A percentile compares a stretch with the other conserved stretches of the same genome.
These are phyloP conservation scores for Eragrostis curvula DNA, from an alignment of 176 grass and related monocot genomes.

Conservation along the genomic window DNA sequence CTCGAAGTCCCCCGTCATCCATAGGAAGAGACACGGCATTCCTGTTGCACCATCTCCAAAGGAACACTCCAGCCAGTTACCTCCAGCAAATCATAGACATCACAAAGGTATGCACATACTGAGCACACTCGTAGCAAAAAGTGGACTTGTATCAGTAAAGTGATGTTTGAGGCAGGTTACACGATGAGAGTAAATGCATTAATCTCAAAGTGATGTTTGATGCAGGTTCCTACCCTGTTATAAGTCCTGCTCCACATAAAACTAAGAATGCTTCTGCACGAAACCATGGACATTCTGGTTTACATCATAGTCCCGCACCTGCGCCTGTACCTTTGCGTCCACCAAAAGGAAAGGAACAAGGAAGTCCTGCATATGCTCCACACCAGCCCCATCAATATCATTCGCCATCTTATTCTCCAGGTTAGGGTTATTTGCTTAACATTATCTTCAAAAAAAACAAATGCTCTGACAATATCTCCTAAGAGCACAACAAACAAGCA, in stretches of 20 bases:
- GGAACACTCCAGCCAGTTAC: conserved; percentile 45
- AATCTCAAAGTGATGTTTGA: conserved; percentile 36
- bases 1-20: conserved; percentile 36
- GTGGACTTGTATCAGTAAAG: conserved; percentile 17
- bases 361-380: conserved; percentile 59
- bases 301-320: conserved; percentile 56
- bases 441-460: too few species aligned
- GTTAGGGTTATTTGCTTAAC: conserved; percentile 47
- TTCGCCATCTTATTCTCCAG: conserved; percentile 50
- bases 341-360: conserved; percentile 44
- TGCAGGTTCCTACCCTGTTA: conserved; percentile 64
- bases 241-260: conserved; percentile 66
- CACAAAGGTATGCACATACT: conserved; percentile 43
- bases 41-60: conserved; percentile 60
- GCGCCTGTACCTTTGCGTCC: conserved; percentile 53
- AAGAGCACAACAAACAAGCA: conserved; percentile 38
- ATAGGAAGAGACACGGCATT: conserved; percentile 49
- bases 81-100: conserved; percentile 45
- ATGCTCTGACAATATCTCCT: conserved; percentile 38
- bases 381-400: conserved; percentile 38
- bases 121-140: conserved; percentile 22
- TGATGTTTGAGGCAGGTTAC: conserved; percentile 51
- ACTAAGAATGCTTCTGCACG: conserved; percentile 48
- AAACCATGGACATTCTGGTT: conserved; percentile 50
- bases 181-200: conserved; percentile 4